Evolutionary conservation across 2,329 filamentous ascomycete genomes (phyloP).

Genomic region (Colletotrichum graminicola): DNA sequence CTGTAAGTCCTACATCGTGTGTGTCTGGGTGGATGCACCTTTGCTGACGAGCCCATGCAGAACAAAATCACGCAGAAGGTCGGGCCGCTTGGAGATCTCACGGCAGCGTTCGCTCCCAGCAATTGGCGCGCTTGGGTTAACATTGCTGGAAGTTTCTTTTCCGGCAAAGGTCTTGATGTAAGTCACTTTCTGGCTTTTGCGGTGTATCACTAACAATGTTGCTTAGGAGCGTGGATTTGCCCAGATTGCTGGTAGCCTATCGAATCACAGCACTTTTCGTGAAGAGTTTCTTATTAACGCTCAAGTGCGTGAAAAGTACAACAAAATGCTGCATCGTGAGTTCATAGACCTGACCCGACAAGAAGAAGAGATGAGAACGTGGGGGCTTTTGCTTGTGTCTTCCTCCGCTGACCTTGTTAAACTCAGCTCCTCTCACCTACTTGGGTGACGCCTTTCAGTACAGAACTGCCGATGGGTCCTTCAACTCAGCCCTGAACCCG

Average conservation of each 20-base stretch:
- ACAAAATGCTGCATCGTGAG: slow-evolving; percentile 4
- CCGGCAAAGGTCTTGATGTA: neutral
- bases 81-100: neutral
- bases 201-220: neutral
- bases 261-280: neutral
- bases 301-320: neutral
- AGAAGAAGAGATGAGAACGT: neutral
- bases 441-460: slow-evolving; percentile 46
- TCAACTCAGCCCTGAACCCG: slow-evolving; percentile 47
- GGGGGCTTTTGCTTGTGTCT: neutral
- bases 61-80: neutral
- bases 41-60: neutral
- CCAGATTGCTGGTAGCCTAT: neutral
- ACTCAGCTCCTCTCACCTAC: slow-evolving; percentile 41
- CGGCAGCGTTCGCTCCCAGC: neutral
- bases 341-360: neutral
- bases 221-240: neutral
- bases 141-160: neutral
- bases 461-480: slow-evolving; percentile 47
- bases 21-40: neutral
- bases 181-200: neutral
- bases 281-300: neutral
- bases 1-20: neutral
- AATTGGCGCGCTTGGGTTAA: neutral
- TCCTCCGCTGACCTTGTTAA: neutral